Evolutionary conservation across 768 basidiomycete genomes (phyloP), one percentile per base, ranked within the genome.

Genomic region (Russula brevipes): DNA sequence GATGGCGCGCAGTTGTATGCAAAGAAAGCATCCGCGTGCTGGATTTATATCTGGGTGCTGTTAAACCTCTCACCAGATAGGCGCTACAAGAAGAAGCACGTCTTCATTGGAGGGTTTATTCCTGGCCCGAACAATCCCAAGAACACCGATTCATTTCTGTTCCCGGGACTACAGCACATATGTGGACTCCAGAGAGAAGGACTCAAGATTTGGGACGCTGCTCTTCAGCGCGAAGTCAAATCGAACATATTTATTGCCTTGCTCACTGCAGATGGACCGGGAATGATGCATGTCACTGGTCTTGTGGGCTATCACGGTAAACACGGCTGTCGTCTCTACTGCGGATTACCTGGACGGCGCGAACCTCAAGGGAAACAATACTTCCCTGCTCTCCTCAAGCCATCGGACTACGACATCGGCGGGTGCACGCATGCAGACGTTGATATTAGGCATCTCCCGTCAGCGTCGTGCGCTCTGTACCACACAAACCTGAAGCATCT

Each of bases 11-110:
- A 24, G 24, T 24, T 24, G 24, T 24, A 24, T 24, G 24, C 24
- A 1, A 24, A 24, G 24, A 24, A 24, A 24, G 24, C 24, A 24
- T 24, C 24, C 24, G 24, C 24, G 24, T 24, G 69, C n/a, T 76
- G 75, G 73, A 69, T 76, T 0, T 72, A 70, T 14, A 76, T 80
- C 1, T 78, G 76, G 76, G 58, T 80, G 0, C 47, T 81, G 59
- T 24, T 24, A 24, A 24, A 24, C 24, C 24, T 24, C 24, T 24
- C 24, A 24, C 24, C 24, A 24, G 24, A 24, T 24, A 24, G 24
- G 1, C 24, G 24, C 24, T 24, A 24, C 24, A 24, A 24, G 24
- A 24, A 24, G 24, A 24, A 24, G 24, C 24, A 24, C 24, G 24
- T 24, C 24, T 24, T 24, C 24, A 24, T 24, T 24, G 24, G 24